Conservation (phyloP, 495 filamentous ascomycete species). For the Penicillium canariense region DNA sequence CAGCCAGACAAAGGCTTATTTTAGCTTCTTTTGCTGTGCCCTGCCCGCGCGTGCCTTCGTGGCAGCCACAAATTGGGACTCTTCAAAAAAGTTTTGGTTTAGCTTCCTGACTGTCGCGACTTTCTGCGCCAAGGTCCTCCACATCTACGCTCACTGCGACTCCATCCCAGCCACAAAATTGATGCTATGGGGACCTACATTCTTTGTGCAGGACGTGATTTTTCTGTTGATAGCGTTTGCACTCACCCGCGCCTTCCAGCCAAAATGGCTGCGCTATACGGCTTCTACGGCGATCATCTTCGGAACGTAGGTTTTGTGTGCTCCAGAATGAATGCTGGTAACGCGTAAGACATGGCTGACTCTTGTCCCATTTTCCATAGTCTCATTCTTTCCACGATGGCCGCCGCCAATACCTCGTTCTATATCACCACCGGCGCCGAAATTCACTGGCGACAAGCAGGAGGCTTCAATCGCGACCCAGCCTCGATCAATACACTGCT, state of each 20-base stretch:
- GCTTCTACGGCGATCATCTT: constrained; percentile 9
- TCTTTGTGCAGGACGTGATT: constrained; percentile 28
- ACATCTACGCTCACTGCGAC: constrained; percentile 27
- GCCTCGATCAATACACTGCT: constrained; percentile 37
- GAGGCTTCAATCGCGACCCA: constrained; percentile 33
- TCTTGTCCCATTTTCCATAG: constrained; percentile 18
- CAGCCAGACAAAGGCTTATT: background rate
- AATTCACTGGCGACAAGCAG: constrained; percentile 41
- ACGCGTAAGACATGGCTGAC: too few species aligned
- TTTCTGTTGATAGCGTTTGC: constrained; percentile 17
- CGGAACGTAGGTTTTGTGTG: constrained; percentile 11
- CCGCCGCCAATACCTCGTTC: constrained; percentile 38
- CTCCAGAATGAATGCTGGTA: too few species aligned
- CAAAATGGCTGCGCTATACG: constrained; percentile 7
- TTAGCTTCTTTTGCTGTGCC: constrained; percentile 14
- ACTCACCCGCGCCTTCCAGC: constrained; percentile 11
- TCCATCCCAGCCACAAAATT: constrained; percentile 18
- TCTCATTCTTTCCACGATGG: constrained; percentile 36
- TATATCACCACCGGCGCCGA: constrained; percentile 37
- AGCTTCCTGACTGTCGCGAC: constrained; percentile 21
- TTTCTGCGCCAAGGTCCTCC: constrained; percentile 27
- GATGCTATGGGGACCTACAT: constrained; percentile 28
- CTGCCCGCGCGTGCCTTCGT: constrained; percentile 13
- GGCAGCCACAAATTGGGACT: constrained; percentile 11
- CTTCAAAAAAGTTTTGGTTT: constrained; percentile 21